Base-by-base conservation (phyloP, 331 rosid genomes). In the Acacia pycnantha region DNA sequence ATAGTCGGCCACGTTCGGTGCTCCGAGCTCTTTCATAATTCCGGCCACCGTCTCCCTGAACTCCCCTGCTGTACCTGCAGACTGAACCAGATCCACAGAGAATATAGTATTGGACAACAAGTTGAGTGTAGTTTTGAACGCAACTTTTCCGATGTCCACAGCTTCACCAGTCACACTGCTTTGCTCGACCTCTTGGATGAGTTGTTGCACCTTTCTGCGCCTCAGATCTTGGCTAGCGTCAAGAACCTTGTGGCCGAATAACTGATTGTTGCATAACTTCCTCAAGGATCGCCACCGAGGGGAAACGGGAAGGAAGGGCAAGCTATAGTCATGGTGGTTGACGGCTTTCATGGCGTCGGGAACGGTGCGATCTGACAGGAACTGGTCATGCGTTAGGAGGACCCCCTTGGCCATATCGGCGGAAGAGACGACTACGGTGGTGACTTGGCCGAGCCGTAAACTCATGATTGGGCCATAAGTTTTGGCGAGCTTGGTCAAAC, bases 351-450 rank as follows among this genome's bases (percentile, higher is more conserved):
- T 3, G 0, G 90, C 86, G 1, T 88, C 86, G 0, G 93, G 93
- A 33, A 90, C 14, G 19, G 76, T 84, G 40, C 93, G 67, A 70
- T 79, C 84, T 6, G 86, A 84, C 18, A 91, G 53, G 66, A 53
- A 16, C 0, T 85, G 87, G 51, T 93, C 97, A 18, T 89, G 91
- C 53, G 80, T 88, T 85, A 84, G 91, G 53, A 85, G 85, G 2
- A 78, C 83, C 11, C 10, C 54, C 69, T 78, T 82, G 47, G 85
- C 88, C 0, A 76, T 86, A 3, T 44, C 56, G 29, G 33, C n/a
- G 2, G 56, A 70, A 22, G 75, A 70, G 22, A 70, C 31, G 56
- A 70, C 75, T 22, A 44, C 27, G 37, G 75, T 43, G 54, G 75
- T 44, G 18, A 43, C 0, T 12, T 1, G 56, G 35, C 75, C 56